Conservation (phyloP, 495 filamentous ascomycete species). For the Neurospora discreta region DNA sequence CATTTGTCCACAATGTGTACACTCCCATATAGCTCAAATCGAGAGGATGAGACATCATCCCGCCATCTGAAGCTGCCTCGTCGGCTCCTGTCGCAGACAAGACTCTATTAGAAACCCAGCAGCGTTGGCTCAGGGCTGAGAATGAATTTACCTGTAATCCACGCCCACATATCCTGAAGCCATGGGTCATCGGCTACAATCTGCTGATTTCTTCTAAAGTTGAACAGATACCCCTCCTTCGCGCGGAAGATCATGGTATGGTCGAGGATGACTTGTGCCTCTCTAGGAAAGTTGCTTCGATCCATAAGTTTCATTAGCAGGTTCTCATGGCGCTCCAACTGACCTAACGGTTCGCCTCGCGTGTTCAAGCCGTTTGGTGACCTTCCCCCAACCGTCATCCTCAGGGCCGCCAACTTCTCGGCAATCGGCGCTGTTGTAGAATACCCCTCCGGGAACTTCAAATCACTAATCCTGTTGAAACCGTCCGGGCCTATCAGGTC, state of each 20-base stretch:
- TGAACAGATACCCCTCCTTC: constrained; percentile 68
- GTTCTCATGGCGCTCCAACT: constrained; percentile 32
- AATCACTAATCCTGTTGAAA: not conserved
- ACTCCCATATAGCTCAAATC: constrained; percentile 85
- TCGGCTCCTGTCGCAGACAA: constrained; percentile 44
- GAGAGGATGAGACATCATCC: constrained; percentile 62
- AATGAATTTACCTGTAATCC: constrained; percentile 51
- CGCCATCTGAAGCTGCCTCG: constrained; percentile 48
- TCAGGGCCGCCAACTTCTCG: constrained; percentile 27
- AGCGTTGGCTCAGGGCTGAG: not conserved
- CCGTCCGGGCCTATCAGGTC: not conserved
- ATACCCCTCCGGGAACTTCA: constrained; percentile 15
- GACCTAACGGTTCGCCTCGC: constrained; percentile 20
- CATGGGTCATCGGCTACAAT: constrained; percentile 63
- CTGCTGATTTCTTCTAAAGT: constrained; percentile 54
- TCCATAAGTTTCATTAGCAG: constrained; percentile 39
- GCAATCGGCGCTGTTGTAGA: constrained; percentile 15
- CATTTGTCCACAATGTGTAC: constrained; percentile 64
- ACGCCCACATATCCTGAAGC: constrained; percentile 67
- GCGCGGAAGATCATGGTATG: constrained; percentile 40
- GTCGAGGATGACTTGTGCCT: constrained; percentile 29
- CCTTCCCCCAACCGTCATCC: constrained; percentile 17
- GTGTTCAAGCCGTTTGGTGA: not conserved
- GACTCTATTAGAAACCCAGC: not conserved
- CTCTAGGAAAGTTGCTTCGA: constrained; percentile 20